Conservation (phyloP, 169 alveolate species). For the Theileria equi region DNA sequence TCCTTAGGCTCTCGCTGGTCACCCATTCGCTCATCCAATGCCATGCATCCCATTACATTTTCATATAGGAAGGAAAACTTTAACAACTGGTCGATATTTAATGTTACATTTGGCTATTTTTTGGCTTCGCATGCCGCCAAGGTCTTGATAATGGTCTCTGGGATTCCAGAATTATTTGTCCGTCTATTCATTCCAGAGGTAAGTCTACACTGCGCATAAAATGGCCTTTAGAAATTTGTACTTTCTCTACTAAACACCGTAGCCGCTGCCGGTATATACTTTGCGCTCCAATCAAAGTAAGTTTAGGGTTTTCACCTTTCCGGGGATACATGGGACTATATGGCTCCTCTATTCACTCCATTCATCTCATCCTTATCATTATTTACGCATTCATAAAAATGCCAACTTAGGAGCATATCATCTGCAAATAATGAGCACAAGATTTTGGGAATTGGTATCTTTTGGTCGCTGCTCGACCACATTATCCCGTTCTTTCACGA, state of each 20-base stretch:
- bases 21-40: too few relatives aligned
- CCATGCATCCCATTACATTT: not conserved
- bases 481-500: constrained; percentile 9
- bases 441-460: constrained; percentile 27
- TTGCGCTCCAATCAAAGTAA: constrained; percentile 47
- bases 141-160: constrained; percentile 52
- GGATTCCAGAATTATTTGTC: constrained; percentile 46
- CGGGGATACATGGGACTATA: too few relatives aligned
- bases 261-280: constrained; percentile 17
- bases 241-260: constrained; percentile 36
- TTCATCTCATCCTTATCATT: too few relatives aligned
- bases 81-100: constrained; percentile 21
- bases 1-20: too few relatives aligned
- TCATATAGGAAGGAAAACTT: constrained; percentile 38
- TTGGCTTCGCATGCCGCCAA: constrained; percentile 22
- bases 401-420: constrained; percentile 35
- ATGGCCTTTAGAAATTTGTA: constrained; percentile 20
- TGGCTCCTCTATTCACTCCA: too few relatives aligned
- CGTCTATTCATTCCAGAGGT: constrained; percentile 45
- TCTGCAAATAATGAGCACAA: constrained; percentile 30
- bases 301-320: too few relatives aligned
- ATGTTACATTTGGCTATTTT: constrained; percentile 37
- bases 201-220: not conserved
- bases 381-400: too few relatives aligned
- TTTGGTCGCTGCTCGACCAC: constrained; percentile 50